Base-by-base conservation (phyloP, 2,329 filamentous ascomycete species). In the Paracoccidioides lutzii region DNA sequence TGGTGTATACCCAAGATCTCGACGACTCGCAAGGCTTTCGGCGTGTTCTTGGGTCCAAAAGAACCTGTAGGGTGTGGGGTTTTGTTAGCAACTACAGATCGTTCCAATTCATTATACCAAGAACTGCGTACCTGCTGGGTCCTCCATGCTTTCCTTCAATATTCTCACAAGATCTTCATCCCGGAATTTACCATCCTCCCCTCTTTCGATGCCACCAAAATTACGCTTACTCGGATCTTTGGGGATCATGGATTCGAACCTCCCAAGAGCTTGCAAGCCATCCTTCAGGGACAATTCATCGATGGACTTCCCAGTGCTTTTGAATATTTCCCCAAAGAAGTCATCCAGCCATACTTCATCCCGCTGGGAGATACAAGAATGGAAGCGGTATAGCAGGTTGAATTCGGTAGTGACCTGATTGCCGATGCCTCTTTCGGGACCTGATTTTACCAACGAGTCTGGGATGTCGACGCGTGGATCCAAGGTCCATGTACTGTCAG, bases 1-100 rank as follows among this genome's bases (percentile, higher is more conserved):
- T 89, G 86, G 42, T 87, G 75, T 53, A 93, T 91, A 37, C 87
- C 87, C 4, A 91, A 72, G 41, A 90, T 85, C 67, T 93, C 88
- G 28, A 91, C 79, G 1, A 83, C 79, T 59, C 82, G 81, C 79
- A 93, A 81, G 22, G 83, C 79, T 7, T 80, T 75, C 0, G 88
- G 88, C 0, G 90, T 84, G 57, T 87, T 85, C 7, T 81, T 81
- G 0, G 81, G 81, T 0, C 85, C 85, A 59, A 88, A 88, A 0
- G 81, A 78, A 5, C 82, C 81, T 62, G 46, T 48, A 43, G 22
- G 22, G 22, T 32, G 22, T 10, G 14, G 28, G 22, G 2, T 22
- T 50, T 22, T 58, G 55, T 38, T 9, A 50, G 46, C 33, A 50
- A 28, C 5, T 1, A 15, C 22, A 48, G 9, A 15, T 12, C 33